A percentile compares a stretch with the other conserved stretches of the same genome.
Evolutionary conservation across 331 rosid genomes (phyloP).

Genomic region (Pyracantha coccinea): DNA sequence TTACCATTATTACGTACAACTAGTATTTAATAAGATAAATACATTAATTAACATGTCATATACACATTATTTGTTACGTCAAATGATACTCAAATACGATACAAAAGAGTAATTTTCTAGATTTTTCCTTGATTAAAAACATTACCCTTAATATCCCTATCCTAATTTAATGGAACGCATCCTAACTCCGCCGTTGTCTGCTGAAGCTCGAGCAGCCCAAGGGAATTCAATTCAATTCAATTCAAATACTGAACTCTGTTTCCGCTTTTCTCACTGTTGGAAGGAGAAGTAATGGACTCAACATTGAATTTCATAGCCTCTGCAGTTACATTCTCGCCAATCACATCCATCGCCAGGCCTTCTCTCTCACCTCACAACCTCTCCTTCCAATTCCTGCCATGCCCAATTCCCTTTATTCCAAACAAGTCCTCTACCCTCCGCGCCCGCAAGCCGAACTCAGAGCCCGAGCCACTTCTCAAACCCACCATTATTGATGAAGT

Average conservation of each 20-base stretch:
- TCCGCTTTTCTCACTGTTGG: background rate
- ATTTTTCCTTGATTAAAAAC: no score
- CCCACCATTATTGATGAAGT: conserved; percentile 51
- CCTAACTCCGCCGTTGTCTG: background rate
- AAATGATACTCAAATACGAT: no score
- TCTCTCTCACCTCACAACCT: conserved; percentile 9
- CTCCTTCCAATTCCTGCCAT: conserved; percentile 13
- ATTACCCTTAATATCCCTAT: no score
- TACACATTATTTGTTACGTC: no score
- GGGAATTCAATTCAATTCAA: background rate
- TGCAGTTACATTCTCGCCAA: conserved; percentile 15
- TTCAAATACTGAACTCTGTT: background rate
- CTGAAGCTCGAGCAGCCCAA: background rate
- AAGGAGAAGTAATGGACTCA: conserved; percentile 24
- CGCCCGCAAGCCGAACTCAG: conserved; percentile 40
- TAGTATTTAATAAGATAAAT: no score
- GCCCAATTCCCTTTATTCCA: conserved; percentile 13
- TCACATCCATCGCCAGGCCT: background rate
- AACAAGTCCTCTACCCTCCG: conserved; percentile 15
- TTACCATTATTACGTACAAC: rapidly evolving
- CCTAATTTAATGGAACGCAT: background rate
- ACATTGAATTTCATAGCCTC: conserved; percentile 16
- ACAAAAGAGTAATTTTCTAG: no score
- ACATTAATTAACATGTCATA: no score
- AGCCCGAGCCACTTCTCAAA: conserved; percentile 45